Evolutionary conservation across 1,284 basidiomycete species (phyloP).

Genomic region (Puccinia polysora): DNA sequence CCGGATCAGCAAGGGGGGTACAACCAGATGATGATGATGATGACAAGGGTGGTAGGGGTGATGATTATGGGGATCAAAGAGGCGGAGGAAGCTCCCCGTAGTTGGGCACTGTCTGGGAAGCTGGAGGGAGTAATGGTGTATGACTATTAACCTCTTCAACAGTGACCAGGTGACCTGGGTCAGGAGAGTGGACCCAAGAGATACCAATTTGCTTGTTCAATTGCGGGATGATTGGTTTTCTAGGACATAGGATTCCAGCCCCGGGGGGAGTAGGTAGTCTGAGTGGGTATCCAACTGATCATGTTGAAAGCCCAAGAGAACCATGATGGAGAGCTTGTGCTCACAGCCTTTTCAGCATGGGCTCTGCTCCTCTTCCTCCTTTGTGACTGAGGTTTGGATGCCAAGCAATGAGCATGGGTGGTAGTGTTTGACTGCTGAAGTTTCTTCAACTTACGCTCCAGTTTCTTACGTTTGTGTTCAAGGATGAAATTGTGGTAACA

Average conservation of each 20-base stretch:
- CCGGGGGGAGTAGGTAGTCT: conserved; percentile 1
- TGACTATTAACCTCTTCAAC: conserved; percentile 5
- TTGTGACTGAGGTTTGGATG: neutral
- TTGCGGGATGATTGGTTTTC: neutral
- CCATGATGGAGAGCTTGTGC: conserved; percentile 7
- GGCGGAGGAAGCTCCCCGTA: neutral
- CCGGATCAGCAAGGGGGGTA: neutral
- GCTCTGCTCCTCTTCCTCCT: neutral
- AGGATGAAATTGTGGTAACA: conserved; percentile 42
- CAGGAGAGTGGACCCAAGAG: neutral
- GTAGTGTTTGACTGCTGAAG: neutral
- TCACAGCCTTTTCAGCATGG: neutral
- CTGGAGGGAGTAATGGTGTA: conserved; percentile 18
- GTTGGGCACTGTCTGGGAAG: neutral
- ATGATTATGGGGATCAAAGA: neutral
- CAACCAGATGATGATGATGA: neutral
- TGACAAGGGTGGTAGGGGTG: neutral
- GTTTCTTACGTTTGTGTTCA: conserved; percentile 37
- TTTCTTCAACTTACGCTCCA: conserved; percentile 36
- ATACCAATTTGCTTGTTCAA: neutral
- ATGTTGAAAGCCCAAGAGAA: conserved; percentile 19
- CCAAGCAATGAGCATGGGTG: neutral
- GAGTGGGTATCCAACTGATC: conserved; percentile 6
- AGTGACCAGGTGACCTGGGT: neutral
- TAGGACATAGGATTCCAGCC: conserved; percentile 10